phyloP scores from a whole-genome alignment of 2,329 filamentous ascomycete species.

The Trichoderma sp. region DNA sequence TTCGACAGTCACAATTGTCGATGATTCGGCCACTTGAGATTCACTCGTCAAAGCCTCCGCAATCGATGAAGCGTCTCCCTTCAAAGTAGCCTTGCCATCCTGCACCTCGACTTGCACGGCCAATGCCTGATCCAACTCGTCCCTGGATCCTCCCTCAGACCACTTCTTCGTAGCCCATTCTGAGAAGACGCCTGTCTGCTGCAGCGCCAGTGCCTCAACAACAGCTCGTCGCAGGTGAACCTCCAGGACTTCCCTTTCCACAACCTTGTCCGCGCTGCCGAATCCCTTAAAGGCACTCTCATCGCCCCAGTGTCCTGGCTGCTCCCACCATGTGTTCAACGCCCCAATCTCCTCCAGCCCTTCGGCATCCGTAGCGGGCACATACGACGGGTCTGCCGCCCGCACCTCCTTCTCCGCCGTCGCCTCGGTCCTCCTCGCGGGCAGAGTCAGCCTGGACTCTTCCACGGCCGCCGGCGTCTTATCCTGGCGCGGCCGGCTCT shows the following conservation, averaged over 20 bases:
- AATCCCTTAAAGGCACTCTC: slow-evolving; percentile 50
- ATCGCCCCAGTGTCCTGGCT: slow-evolving; percentile 52
- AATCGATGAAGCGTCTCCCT: slow-evolving; percentile 40
- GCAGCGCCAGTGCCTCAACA: slow-evolving; percentile 52
- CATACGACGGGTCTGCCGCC: slow-evolving; percentile 43
- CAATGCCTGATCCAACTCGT: slow-evolving; percentile 40
- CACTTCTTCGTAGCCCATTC: slow-evolving; percentile 39
- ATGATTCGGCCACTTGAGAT: slow-evolving; percentile 28
- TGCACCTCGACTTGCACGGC: slow-evolving; percentile 41
- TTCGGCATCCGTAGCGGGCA: slow-evolving; percentile 47
- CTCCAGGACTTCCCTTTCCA: slow-evolving; percentile 49
- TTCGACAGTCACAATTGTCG: slow-evolving; percentile 34
- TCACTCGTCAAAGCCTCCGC: slow-evolving; percentile 37
- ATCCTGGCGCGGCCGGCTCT: slow-evolving; percentile 26
- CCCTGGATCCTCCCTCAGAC: slow-evolving; percentile 32
- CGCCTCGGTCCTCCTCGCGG: slow-evolving; percentile 38
- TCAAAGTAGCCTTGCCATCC: slow-evolving; percentile 44
- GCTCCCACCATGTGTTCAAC: slow-evolving; percentile 55
- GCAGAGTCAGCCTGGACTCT: slow-evolving; percentile 36
- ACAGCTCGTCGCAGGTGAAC: slow-evolving; percentile 53
- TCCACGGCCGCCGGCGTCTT: slow-evolving; percentile 31
- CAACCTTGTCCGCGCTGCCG: slow-evolving; percentile 40
- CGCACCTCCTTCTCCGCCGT: slow-evolving; percentile 35
- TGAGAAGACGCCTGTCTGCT: slow-evolving; percentile 34
- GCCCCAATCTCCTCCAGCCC: slow-evolving; percentile 51